Evolutionary conservation across 1,284 basidiomycete genomes (phyloP), one percentile per base, ranked within the genome.

Genomic region (Hymenochaete sp.): DNA sequence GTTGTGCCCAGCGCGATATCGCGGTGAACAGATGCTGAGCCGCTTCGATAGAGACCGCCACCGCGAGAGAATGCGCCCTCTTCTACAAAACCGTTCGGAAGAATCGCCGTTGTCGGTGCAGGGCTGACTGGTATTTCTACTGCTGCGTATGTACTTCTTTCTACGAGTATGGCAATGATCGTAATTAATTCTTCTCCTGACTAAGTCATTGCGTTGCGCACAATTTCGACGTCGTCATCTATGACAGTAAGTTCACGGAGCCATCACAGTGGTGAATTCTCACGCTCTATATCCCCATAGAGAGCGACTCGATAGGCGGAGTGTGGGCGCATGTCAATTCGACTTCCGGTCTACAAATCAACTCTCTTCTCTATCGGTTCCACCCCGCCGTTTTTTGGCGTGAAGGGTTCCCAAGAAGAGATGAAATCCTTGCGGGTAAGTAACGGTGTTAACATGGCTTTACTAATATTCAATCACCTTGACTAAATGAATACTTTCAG

Each of bases 281-380:
- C n/a, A 39, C 14, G 46, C 16, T n/a, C 33, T 38, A 7, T 33
- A 10, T 13, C 28, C 7, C 7, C 11, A n/a, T 21, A 54, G 54
- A 59, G 1, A 53, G 56, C 16, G 58, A 59, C 9, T 60, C 55
- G 10, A 53, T 67, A 4, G 73, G 74, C 16, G 78, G 78, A 0
- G 77, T 82, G 37, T 82, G 79, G 79, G 61, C 73, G 0, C 67
- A 72, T 38, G 77, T 79, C 39, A 81, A 80, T 57, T 64, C 60
- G 6, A 77, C 77, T 0, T 75, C 72, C 1, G 73, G 74, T 5
- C 62, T 81, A 0, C 79, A 82, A 58, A 70, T 81, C 50, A 79
- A 77, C 57, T 75, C 72, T 7, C 50, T 79, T 22, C 59, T 78
- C 28, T 77, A 77, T 53, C 57, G 59, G 33, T 59, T 60, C 45